Evolutionary conservation across 768 basidiomycete species (phyloP).

Genomic region (Tylopilus vinaceipallidus): DNA sequence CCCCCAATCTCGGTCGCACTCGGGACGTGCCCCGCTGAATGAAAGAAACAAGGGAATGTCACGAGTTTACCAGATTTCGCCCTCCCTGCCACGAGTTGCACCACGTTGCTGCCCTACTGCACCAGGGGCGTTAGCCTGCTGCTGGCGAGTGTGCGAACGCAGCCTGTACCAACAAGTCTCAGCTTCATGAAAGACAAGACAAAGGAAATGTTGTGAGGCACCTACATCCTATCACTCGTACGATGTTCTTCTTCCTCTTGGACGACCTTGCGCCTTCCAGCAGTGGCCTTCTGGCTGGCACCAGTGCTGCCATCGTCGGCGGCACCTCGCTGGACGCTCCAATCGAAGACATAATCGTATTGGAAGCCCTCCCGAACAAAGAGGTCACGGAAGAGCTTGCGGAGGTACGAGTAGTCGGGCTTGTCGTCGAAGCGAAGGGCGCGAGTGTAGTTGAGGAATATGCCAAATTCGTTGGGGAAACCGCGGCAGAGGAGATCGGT

Average conservation of each 20-base stretch:
- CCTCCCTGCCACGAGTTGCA: slow-evolving; percentile 41
- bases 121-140: slow-evolving; percentile 55
- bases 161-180: slow-evolving; percentile 48
- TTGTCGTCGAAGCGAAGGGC: slow-evolving; percentile 99
- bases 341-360: slow-evolving; percentile 99
- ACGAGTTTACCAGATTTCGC: slow-evolving; percentile 44
- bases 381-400: slow-evolving; percentile 98
- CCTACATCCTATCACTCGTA: slow-evolving; percentile 81
- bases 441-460: slow-evolving; percentile 98
- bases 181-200: slow-evolving; percentile 11
- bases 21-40: slow-evolving; percentile 41
- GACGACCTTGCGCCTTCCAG: slow-evolving; percentile 74
- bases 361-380: slow-evolving; percentile 98
- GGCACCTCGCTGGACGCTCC: slow-evolving; percentile 82
- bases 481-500: slow-evolving; percentile 96
- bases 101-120: slow-evolving; percentile 46
- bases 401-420: slow-evolving; percentile 98
- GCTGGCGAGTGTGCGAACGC: slow-evolving; percentile 83
- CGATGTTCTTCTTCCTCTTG: slow-evolving; percentile 86
- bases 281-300: slow-evolving; percentile 58
- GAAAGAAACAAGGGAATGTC: slow-evolving; percentile 29
- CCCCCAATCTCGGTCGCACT: slow-evolving; percentile 45
- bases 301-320: slow-evolving; percentile 64
- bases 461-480: slow-evolving; percentile 99
- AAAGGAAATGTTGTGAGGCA: slow-evolving; percentile 21